Evolutionary conservation across 495 filamentous ascomycete species (phyloP).

Genomic region (Penicillium roqueforti): DNA sequence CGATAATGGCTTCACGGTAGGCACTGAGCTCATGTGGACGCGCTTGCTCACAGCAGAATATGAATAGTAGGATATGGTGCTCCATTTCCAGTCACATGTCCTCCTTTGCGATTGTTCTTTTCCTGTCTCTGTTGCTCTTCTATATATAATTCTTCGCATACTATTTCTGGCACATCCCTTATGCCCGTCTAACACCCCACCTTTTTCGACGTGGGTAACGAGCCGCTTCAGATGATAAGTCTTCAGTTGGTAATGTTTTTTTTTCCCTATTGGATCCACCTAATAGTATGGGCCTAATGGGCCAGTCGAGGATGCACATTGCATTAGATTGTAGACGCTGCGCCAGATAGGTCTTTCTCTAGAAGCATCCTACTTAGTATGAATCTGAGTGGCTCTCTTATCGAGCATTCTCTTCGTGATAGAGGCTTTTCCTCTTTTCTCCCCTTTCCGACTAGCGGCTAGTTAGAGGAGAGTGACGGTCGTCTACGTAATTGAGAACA

Average conservation of each 20-base stretch:
- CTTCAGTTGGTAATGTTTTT: conserved; percentile 8
- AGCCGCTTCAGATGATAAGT: conserved; percentile 22
- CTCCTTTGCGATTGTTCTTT: conserved; percentile 10
- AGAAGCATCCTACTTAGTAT: no score
- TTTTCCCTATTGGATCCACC: neutral
- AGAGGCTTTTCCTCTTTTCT: no score
- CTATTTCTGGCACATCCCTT: conserved; percentile 24
- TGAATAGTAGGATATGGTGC: conserved; percentile 8
- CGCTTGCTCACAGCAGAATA: neutral
- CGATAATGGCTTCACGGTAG: conserved; percentile 8
- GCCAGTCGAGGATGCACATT: no score
- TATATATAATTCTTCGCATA: conserved; percentile 22
- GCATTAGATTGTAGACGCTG: no score
- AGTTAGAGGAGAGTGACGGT: conserved; percentile 1
- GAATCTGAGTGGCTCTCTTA: neutral
- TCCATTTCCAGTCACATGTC: neutral
- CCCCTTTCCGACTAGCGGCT: no score
- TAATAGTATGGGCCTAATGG: no score
- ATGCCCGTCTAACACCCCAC: conserved; percentile 20
- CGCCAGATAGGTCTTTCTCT: no score
- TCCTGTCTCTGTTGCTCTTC: conserved; percentile 26
- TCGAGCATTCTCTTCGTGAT: neutral
- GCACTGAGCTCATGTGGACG: conserved; percentile 2
- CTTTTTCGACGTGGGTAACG: conserved; percentile 18
- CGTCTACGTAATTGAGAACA: conserved; percentile 16